Conservation (phyloP, 345 rosid genomes). For the Trapa bicornis region DNA sequence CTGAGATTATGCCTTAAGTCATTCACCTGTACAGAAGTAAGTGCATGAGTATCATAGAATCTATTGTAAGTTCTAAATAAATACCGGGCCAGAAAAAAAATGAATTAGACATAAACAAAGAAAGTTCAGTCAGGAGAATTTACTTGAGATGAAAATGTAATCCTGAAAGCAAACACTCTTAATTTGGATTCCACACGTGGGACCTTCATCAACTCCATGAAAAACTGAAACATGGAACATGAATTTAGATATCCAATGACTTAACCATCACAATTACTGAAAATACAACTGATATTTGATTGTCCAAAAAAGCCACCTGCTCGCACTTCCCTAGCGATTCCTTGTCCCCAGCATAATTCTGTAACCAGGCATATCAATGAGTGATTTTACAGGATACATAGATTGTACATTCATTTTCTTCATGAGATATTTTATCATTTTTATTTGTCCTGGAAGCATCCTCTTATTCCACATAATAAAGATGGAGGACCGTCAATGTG, state of each 20-base stretch:
- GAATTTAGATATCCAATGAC: slow-evolving; percentile 11
- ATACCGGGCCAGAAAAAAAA: not conserved
- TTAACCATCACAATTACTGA: not conserved
- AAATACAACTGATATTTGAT: slow-evolving; percentile 13
- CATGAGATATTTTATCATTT: not conserved
- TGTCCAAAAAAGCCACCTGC: slow-evolving; percentile 36
- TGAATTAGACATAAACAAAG: not conserved
- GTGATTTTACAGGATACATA: not conserved
- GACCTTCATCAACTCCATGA: slow-evolving; percentile 87
- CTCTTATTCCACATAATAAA: not conserved
- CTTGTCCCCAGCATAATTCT: slow-evolving; percentile 82
- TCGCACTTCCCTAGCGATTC: slow-evolving; percentile 97
- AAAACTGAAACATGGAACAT: slow-evolving; percentile 49
- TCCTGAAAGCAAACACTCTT: slow-evolving; percentile 88
- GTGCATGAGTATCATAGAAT: slow-evolving; percentile 3
- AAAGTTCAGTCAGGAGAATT: not conserved
- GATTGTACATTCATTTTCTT: not conserved
- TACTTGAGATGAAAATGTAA: slow-evolving; percentile 86
- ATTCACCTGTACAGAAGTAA: slow-evolving; percentile 44
- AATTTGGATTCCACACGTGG: slow-evolving; percentile 93
- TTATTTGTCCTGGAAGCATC: not conserved
- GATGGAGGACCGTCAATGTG: slow-evolving; percentile 4
- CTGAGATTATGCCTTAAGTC: slow-evolving; percentile 61
- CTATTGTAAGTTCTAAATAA: not conserved
- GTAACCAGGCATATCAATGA: slow-evolving; percentile 10